Evolutionary conservation across 495 filamentous ascomycete species (phyloP).

Genomic region (Talaromyces adpressus): DNA sequence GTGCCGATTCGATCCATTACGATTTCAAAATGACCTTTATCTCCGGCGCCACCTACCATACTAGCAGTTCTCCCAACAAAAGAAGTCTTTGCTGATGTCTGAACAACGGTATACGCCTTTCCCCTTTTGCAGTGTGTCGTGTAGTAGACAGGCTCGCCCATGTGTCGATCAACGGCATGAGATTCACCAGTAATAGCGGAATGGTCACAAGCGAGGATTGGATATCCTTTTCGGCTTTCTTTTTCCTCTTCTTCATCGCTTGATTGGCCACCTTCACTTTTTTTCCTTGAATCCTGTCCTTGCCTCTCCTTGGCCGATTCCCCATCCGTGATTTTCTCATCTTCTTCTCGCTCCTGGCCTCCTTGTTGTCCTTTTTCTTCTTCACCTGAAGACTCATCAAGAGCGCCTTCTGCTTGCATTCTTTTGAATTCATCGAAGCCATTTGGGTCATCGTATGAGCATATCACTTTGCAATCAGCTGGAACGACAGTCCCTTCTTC

Average conservation of each 20-base stretch:
- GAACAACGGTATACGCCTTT: slow-evolving; percentile 59
- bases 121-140: slow-evolving; percentile 71
- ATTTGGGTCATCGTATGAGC: slow-evolving; percentile 57
- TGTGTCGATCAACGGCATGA: slow-evolving; percentile 65
- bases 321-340: slow-evolving; percentile 12
- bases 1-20: slow-evolving; percentile 76
- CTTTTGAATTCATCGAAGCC: slow-evolving; percentile 59
- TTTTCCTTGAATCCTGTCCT: slow-evolving; percentile 11
- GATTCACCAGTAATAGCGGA: slow-evolving; percentile 71
- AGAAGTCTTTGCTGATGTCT: slow-evolving; percentile 53
- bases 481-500: slow-evolving; percentile 69
- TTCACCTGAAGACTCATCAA: slow-evolving; percentile 37
- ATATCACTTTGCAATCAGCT: slow-evolving; percentile 65
- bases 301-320: slow-evolving; percentile 10
- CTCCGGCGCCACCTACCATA: slow-evolving; percentile 59
- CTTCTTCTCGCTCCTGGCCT: slow-evolving; percentile 24
- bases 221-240: slow-evolving; percentile 31
- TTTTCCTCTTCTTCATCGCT: slow-evolving; percentile 13
- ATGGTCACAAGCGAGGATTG: slow-evolving; percentile 62
- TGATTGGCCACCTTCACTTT: not conserved
- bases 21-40: slow-evolving; percentile 67
- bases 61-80: slow-evolving; percentile 66
- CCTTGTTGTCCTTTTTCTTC: slow-evolving; percentile 39
- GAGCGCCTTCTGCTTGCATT: slow-evolving; percentile 45
- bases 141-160: slow-evolving; percentile 62